A percentile compares a stretch with the other conserved stretches of the same genome.
Conservation (phyloP, 352 stramenopile species). For the Phytophthora hybrid region DNA sequence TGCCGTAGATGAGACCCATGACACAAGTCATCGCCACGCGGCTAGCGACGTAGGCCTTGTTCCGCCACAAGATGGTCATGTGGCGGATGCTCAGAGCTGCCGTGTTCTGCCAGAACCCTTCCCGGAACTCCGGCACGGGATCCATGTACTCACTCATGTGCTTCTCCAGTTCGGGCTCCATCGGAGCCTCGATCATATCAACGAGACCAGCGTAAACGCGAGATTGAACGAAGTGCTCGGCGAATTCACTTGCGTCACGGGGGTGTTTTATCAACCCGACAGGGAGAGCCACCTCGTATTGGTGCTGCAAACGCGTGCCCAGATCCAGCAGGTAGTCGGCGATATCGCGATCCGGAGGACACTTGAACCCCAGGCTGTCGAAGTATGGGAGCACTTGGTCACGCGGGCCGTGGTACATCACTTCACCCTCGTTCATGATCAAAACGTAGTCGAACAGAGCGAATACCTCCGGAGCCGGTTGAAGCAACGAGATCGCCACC, state of each 20-base stretch:
- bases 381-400: slow-evolving; percentile 21
- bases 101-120: slow-evolving; percentile 25
- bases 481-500: slow-evolving; percentile 73
- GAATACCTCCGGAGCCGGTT: slow-evolving; percentile 70
- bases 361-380: slow-evolving; percentile 16
- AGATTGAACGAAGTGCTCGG: slow-evolving; percentile 43
- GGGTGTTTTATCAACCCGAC: slow-evolving; percentile 25
- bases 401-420: slow-evolving; percentile 36
- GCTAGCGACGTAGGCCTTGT: slow-evolving; percentile 35
- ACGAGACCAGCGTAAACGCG: slow-evolving; percentile 27
- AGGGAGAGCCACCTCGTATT: slow-evolving; percentile 36
- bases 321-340: slow-evolving; percentile 36
- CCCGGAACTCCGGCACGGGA: slow-evolving; percentile 31
- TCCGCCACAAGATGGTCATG: slow-evolving; percentile 53
- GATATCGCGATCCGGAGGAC: slow-evolving; percentile 18
- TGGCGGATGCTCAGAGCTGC: slow-evolving; percentile 41
- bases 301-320: slow-evolving; percentile 40
- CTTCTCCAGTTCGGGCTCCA: slow-evolving; percentile 26
- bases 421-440: slow-evolving; percentile 44
- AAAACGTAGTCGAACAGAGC: slow-evolving; percentile 48
- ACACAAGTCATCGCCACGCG: slow-evolving; percentile 30
- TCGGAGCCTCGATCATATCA: slow-evolving; percentile 24
- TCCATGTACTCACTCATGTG: slow-evolving; percentile 33
- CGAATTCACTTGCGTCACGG: slow-evolving; percentile 37
- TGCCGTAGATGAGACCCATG: slow-evolving; percentile 21